phyloP scores from a whole-genome alignment of 2,329 filamentous ascomycete genomes.

The Chalaropsis ovoidea region DNA sequence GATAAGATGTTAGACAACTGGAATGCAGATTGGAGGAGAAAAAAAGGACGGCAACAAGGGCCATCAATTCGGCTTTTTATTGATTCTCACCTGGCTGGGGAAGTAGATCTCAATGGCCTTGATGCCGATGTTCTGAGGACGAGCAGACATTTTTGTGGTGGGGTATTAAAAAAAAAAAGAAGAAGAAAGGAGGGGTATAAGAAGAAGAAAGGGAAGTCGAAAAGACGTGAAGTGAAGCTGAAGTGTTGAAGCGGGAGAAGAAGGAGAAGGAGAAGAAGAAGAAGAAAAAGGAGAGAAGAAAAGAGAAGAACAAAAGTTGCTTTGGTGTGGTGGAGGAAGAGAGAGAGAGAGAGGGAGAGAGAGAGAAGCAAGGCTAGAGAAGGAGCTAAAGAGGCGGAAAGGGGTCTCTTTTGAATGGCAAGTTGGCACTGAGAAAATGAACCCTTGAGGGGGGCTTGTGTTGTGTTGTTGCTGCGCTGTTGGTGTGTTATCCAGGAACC shows the following conservation, averaged over 20 bases:
- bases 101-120: slow-evolving; percentile 90
- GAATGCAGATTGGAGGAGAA: background rate
- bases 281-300: slow-evolving; percentile 21
- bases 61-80: background rate
- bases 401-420: slow-evolving; percentile 23
- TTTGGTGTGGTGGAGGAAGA: slow-evolving; percentile 5
- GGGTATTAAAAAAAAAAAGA: slow-evolving; percentile 6
- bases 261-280: slow-evolving; percentile 12
- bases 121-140: slow-evolving; percentile 81
- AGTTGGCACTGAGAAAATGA: background rate
- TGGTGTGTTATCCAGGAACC: slow-evolving; percentile 15
- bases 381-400: slow-evolving; percentile 18
- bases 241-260: slow-evolving; percentile 5
- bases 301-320: slow-evolving; percentile 13
- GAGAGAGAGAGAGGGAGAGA: no score
- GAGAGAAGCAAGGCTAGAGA: slow-evolving; percentile 14
- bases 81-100: slow-evolving; percentile 62
- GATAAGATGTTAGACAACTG: slow-evolving; percentile 6
- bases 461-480: slow-evolving; percentile 2
- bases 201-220: slow-evolving; percentile 4
- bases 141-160: slow-evolving; percentile 51
- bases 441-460: slow-evolving; percentile 4
- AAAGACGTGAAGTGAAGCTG: background rate
- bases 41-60: background rate
- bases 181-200: slow-evolving; percentile 19